These are phyloP conservation scores for Candida palmyrensis DNA, from an alignment of 805 yeast genomes.

Conservation along the genomic window DNA sequence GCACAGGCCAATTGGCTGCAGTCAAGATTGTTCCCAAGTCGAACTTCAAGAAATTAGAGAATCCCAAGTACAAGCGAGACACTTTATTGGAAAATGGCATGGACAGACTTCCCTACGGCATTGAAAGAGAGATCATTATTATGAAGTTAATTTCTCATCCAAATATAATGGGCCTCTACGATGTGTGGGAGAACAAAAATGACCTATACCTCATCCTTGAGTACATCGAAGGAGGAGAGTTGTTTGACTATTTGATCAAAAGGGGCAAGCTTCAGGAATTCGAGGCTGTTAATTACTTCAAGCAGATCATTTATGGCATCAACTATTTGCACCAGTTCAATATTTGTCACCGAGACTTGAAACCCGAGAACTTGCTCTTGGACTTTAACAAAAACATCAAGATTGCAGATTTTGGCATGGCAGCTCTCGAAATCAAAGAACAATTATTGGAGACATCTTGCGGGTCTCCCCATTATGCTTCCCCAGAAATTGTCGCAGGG, in stretches of 20 bases:
- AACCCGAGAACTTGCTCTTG: constrained; percentile 73
- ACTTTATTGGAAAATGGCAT: constrained; percentile 37
- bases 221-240: constrained; percentile 96
- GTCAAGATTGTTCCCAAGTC: constrained; percentile 94
- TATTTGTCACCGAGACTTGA: constrained; percentile 83
- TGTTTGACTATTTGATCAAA: constrained; percentile 86
- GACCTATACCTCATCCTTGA: constrained; percentile 84
- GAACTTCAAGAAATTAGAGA: constrained; percentile 47
- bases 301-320: constrained; percentile 79
- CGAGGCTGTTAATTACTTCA: constrained; percentile 87
- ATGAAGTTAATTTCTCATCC: constrained; percentile 79
- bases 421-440: constrained; percentile 84
- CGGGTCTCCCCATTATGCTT: constrained; percentile 98
- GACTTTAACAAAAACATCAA: constrained; percentile 86
- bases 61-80: constrained; percentile 38
- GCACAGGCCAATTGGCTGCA: constrained; percentile 88
- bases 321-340: constrained; percentile 81
- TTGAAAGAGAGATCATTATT: constrained; percentile 78
- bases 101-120: constrained; percentile 68
- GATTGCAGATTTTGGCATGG: constrained; percentile 99
- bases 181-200: constrained; percentile 83
- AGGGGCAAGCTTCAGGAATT: constrained; percentile 82
- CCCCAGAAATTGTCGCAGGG: constrained; percentile 97
- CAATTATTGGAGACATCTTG: constrained; percentile 88
- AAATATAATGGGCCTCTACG: constrained; percentile 72